phyloP scores from a whole-genome alignment of 1,284 basidiomycete species.

The Ceratobasidium sp. region DNA sequence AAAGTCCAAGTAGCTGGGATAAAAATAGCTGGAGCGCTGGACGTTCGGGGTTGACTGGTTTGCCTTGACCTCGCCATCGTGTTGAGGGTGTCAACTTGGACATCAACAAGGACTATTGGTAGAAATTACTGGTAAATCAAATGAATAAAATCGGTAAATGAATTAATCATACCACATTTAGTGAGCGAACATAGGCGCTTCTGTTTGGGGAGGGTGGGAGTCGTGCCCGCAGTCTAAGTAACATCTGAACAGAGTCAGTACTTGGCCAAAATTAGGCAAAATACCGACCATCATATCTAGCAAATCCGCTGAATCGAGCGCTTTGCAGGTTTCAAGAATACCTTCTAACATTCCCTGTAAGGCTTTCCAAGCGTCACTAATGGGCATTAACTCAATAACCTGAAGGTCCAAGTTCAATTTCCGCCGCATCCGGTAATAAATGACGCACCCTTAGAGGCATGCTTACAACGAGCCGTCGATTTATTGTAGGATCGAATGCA shows the following conservation, averaged over 20 bases:
- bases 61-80: not conserved
- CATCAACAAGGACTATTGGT: constrained; percentile 17
- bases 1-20: constrained; percentile 20
- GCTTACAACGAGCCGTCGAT: constrained; percentile 70
- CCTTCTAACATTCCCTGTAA: constrained; percentile 40
- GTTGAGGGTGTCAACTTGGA: constrained; percentile 4
- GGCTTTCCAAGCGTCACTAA: constrained; percentile 41
- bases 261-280: not conserved
- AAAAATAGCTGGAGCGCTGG: constrained; percentile 27
- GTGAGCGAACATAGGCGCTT: constrained; percentile 34
- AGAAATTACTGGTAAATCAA: not conserved
- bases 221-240: constrained; percentile 21
- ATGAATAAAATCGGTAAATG: not conserved
- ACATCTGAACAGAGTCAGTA: constrained; percentile 11
- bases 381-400: constrained; percentile 40
- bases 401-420: not conserved
- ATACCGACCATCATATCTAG: constrained; percentile 33
- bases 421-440: not conserved
- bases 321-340: constrained; percentile 33
- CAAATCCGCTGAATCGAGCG: constrained; percentile 19
- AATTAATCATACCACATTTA: constrained; percentile 10
- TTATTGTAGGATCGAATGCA: constrained; percentile 73
- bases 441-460: constrained; percentile 73
- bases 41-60: constrained; percentile 58
- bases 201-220: constrained; percentile 11